These are phyloP conservation scores for Phaffomyces opuntiae DNA, from an alignment of 805 yeast genomes.

Conservation along the genomic window DNA sequence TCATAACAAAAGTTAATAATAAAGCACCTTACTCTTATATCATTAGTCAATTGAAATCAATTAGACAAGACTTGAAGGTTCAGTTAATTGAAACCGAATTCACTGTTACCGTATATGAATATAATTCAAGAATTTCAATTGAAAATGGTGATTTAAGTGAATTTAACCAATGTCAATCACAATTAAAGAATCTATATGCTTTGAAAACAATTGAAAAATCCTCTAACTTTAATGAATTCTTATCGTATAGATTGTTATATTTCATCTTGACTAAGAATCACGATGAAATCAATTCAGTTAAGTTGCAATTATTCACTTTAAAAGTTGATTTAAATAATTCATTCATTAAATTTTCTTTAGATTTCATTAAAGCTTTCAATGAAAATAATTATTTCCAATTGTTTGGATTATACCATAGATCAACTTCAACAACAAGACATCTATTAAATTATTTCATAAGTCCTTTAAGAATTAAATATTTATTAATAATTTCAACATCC, in stretches of 20 bases:
- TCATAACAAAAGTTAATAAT: conserved; percentile 45
- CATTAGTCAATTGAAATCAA: conserved; percentile 85
- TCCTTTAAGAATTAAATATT: conserved; percentile 50
- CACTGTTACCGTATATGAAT: conserved; percentile 73
- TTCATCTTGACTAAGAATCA: conserved; percentile 65
- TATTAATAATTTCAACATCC: conserved; percentile 48
- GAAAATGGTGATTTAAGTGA: conserved; percentile 85
- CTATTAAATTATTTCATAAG: conserved; percentile 48
- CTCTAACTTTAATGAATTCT: conserved; percentile 51
- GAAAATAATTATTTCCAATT: conserved; percentile 47
- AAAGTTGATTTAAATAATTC: conserved; percentile 11
- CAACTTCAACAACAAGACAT: conserved; percentile 36
- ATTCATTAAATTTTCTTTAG: conserved; percentile 21
- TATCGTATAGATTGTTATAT: conserved; percentile 68
- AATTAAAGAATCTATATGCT: conserved; percentile 58
- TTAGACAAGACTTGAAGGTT: conserved; percentile 89
- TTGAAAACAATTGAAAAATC: conserved; percentile 29
- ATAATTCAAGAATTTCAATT: conserved; percentile 82
- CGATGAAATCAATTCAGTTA: conserved; percentile 21
- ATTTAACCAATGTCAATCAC: conserved; percentile 90
- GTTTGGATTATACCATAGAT: conserved; percentile 34
- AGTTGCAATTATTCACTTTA: conserved; percentile 38
- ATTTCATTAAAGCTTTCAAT: conserved; percentile 25
- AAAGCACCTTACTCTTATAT: conserved; percentile 63
- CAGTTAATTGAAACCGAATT: conserved; percentile 78